These are phyloP conservation scores for Tieghemostelium lacteum DNA, from an alignment of 78 protist genomes.

Conservation along the genomic window DNA sequence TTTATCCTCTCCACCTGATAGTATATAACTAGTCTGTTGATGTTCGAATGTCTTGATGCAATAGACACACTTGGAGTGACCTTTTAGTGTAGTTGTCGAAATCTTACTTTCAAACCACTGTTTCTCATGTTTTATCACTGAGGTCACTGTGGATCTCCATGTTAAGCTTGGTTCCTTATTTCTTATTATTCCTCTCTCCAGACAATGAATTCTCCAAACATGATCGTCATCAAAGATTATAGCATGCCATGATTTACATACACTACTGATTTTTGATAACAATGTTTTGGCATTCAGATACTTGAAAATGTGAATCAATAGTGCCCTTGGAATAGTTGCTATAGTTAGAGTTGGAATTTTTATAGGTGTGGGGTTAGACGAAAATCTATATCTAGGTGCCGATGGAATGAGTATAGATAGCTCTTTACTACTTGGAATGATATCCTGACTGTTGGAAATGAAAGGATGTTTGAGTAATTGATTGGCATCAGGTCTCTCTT, in stretches of 20 bases:
- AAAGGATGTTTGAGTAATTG: conserved; percentile 64
- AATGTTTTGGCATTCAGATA: not conserved
- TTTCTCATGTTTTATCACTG: conserved; percentile 14
- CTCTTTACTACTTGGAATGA: not conserved
- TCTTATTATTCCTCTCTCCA: not conserved
- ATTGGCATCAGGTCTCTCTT: conserved; percentile 73
- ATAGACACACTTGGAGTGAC: conserved; percentile 24
- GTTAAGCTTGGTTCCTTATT: not conserved
- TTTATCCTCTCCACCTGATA: conserved; percentile 54
- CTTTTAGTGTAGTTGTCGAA: conserved; percentile 22
- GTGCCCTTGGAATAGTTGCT: not conserved
- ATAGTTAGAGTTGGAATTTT: not conserved
- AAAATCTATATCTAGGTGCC: not conserved
- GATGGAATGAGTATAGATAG: not conserved
- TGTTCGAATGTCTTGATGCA: conserved; percentile 6
- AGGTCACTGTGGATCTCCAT: not conserved
- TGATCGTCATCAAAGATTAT: conserved; percentile 32
- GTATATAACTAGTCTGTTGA: not conserved
- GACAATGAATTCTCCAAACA: conserved; percentile 25
- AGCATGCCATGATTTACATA: conserved; percentile 34
- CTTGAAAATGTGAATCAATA: conserved; percentile 18
- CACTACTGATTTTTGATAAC: not conserved
- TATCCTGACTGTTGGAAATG: conserved; percentile 1
- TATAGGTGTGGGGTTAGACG: not conserved
- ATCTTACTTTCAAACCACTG: conserved; percentile 37